phyloP scores from a whole-genome alignment of 176 grass and related monocot species.

The Triticum timopheevii region DNA sequence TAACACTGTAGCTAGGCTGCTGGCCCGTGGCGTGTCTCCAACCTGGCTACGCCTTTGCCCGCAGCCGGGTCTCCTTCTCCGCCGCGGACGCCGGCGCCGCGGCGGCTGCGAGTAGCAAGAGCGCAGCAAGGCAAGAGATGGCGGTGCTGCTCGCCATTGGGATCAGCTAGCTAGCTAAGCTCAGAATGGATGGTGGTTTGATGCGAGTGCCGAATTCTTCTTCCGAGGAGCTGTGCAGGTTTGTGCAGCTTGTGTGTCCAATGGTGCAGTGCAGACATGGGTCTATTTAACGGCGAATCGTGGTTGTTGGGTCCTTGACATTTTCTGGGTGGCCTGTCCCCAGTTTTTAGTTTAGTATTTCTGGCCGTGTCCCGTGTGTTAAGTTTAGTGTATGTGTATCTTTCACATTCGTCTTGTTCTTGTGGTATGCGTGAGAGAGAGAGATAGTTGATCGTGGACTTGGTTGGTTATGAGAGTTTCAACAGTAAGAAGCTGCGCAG shows the following conservation, averaged over 20 bases:
- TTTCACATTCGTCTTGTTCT: neutral
- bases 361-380: neutral
- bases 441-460: neutral
- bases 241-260: neutral
- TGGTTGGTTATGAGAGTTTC: neutral
- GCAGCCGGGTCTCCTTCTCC: conserved; percentile 38
- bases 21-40: too few relatives aligned
- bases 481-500: neutral
- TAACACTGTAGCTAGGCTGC: too few relatives aligned
- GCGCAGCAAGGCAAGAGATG: neutral
- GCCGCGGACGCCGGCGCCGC: neutral
- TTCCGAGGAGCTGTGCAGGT: neutral
- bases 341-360: neutral
- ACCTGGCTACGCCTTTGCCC: too few relatives aligned
- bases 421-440: neutral
- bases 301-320: neutral
- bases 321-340: neutral
- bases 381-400: neutral
- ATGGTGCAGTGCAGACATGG: neutral
- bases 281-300: neutral
- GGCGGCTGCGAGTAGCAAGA: neutral
- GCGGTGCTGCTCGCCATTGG: neutral
- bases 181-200: neutral
- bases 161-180: neutral
- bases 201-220: neutral